Percentiles rank a stretch among this genome's conserved stretches.
Evolutionary conservation across 1,284 basidiomycete species (phyloP).

Genomic region (Peniophora sp.): DNA sequence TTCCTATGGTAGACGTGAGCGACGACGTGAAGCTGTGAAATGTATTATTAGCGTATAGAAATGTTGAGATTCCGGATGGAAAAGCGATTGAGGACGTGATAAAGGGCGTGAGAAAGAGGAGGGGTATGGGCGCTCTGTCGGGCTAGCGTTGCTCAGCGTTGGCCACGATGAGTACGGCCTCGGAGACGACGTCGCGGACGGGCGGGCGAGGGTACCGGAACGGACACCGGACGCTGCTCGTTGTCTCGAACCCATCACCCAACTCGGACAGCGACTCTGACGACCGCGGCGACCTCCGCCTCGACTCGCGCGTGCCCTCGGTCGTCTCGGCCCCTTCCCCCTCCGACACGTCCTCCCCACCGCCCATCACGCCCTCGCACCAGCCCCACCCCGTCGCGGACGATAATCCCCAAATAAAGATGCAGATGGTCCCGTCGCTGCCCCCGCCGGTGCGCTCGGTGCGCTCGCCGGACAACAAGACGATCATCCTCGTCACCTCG

Average conservation of each 20-base stretch:
- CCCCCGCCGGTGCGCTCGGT: constrained; percentile 23
- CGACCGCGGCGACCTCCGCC: constrained; percentile 21
- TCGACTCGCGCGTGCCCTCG: constrained; percentile 5
- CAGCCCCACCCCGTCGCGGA: constrained; percentile 36
- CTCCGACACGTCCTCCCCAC: constrained; percentile 58
- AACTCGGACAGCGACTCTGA: constrained; percentile 37
- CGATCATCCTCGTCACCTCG: constrained; percentile 68
- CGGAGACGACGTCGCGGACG: not conserved
- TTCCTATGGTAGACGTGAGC: constrained; percentile 48
- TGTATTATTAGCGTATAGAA: too few relatives aligned
- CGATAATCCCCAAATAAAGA: constrained; percentile 23
- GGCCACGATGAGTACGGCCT: not conserved
- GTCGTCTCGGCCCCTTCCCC: constrained; percentile 2
- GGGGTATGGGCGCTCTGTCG: not conserved
- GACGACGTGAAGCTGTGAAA: too few relatives aligned
- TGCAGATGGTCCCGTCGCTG: constrained; percentile 8
- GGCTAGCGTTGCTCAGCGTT: not conserved
- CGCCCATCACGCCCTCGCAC: constrained; percentile 52
- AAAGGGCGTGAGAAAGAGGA: too few relatives aligned
- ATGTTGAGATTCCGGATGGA: too few relatives aligned
- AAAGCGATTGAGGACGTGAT: too few relatives aligned
- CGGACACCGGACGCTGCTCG: constrained; percentile 28
- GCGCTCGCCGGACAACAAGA: constrained; percentile 29
- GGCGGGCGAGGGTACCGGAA: constrained; percentile 5
- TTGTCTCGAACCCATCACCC: constrained; percentile 54